phyloP scores from a whole-genome alignment of 1,284 basidiomycete species.

The Ganoderma multipileum region DNA sequence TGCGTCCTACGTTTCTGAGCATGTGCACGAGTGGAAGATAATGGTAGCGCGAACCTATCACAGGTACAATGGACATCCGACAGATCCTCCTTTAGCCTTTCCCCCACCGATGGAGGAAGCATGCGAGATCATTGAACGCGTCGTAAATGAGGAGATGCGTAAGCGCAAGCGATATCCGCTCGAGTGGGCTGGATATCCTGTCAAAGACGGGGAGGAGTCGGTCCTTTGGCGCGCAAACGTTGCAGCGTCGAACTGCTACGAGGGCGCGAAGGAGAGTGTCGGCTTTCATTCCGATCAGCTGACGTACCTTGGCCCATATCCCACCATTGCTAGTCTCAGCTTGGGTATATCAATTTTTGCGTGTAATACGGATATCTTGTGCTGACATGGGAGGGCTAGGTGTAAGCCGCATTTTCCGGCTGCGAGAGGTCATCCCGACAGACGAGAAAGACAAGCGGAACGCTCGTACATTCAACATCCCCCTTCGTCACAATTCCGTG shows the following conservation, averaged over 20 bases:
- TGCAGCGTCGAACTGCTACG: slow-evolving; percentile 91
- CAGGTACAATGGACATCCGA: slow-evolving; percentile 83
- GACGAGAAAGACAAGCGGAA: slow-evolving; percentile 60
- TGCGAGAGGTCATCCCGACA: slow-evolving; percentile 76
- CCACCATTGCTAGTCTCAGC: slow-evolving; percentile 92
- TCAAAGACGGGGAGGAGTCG: slow-evolving; percentile 40
- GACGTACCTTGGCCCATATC: slow-evolving; percentile 88
- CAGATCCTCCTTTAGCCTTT: slow-evolving; percentile 65
- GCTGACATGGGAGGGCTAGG: slow-evolving; percentile 8
- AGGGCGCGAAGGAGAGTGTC: slow-evolving; percentile 85
- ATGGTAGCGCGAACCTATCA: background rate
- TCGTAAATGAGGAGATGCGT: slow-evolving; percentile 79
- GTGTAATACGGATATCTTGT: background rate
- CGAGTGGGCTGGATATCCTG: slow-evolving; percentile 72
- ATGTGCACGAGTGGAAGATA: background rate
- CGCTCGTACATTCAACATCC: slow-evolving; percentile 84
- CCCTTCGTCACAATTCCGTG: slow-evolving; percentile 86
- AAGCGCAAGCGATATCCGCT: slow-evolving; percentile 68
- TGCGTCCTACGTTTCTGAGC: slow-evolving; percentile 33
- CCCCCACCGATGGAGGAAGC: slow-evolving; percentile 80
- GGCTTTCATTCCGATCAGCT: slow-evolving; percentile 85
- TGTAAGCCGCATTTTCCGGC: slow-evolving; percentile 67
- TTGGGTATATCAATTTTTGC: slow-evolving; percentile 62
- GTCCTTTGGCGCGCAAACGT: slow-evolving; percentile 86
- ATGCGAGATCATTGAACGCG: slow-evolving; percentile 74